Evolutionary conservation across 73 alveolate species (phyloP).

Genomic region (Tetrahymena malaccensis): DNA sequence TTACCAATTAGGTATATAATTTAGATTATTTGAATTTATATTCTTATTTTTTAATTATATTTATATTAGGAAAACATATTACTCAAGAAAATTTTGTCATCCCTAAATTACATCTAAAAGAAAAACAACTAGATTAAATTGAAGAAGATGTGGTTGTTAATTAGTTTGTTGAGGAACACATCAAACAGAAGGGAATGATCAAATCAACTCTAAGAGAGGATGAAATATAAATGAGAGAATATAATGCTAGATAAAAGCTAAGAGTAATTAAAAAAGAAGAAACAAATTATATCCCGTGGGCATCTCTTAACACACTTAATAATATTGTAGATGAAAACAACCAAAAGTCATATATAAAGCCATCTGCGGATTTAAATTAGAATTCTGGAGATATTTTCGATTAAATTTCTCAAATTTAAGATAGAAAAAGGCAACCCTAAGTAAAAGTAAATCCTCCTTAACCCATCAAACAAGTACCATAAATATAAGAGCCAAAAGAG

Average conservation of each 20-base stretch:
- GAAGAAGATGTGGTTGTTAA: neutral
- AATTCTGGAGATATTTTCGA: neutral
- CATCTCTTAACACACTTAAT: neutral
- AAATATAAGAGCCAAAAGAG: neutral
- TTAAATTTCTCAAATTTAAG: neutral
- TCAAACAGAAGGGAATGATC: neutral
- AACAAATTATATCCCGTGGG: neutral
- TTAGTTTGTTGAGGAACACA: neutral
- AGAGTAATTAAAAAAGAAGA: neutral
- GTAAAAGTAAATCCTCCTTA: neutral
- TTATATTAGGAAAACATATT: neutral
- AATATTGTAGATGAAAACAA: neutral
- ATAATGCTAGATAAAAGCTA: neutral
- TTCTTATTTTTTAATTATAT: too few relatives aligned
- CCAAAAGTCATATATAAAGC: neutral
- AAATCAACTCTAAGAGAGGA: neutral
- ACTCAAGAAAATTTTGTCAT: neutral
- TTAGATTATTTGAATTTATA: too few relatives aligned
- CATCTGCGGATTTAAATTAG: neutral
- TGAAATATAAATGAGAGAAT: neutral
- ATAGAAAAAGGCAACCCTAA: neutral
- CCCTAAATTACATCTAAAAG: neutral
- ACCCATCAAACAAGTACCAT: neutral
- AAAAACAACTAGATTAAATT: neutral
- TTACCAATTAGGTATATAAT: neutral